phyloP scores from a whole-genome alignment of 2,329 filamentous ascomycete species.

The Grosmannia clavigera region DNA sequence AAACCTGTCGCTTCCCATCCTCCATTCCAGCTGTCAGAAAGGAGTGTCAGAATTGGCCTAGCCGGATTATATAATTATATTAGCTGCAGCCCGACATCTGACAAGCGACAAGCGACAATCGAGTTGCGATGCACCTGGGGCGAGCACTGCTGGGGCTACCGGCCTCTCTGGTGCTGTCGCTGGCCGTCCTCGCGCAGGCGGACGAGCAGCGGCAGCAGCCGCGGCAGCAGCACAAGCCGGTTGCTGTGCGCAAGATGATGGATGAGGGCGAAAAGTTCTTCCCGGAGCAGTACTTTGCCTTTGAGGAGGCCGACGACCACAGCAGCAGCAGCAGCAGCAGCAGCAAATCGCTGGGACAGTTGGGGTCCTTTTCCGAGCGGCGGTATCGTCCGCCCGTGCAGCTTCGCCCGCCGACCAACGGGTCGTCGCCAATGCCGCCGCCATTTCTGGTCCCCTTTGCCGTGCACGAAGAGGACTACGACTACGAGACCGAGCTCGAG shows the following conservation, averaged over 20 bases:
- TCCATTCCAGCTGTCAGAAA: too few species aligned
- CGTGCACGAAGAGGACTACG: conserved; percentile 26
- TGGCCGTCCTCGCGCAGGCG: conserved; percentile 29
- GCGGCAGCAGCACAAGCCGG: conserved; percentile 27
- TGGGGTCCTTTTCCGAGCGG: not conserved
- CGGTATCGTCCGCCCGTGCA: not conserved
- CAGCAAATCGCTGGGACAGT: not conserved
- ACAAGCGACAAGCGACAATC: too few species aligned
- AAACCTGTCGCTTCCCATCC: too few species aligned
- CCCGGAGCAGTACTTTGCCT: conserved; percentile 49
- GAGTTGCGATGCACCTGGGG: not conserved
- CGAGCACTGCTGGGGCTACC: not conserved
- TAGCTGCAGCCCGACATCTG: too few species aligned
- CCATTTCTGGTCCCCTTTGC: conserved; percentile 38
- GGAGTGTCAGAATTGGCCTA: too few species aligned
- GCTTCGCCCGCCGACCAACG: conserved; percentile 9
- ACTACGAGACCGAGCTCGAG: not conserved
- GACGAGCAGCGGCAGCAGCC: conserved; percentile 18
- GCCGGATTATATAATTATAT: too few species aligned
- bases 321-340: not conserved
- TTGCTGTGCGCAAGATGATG: conserved; percentile 59
- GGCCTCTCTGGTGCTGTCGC: conserved; percentile 19
- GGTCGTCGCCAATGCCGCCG: conserved; percentile 15
- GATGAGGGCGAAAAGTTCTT: conserved; percentile 65
- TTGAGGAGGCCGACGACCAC: conserved; percentile 8